Conservation (phyloP, 1,284 basidiomycete genomes). For the Termitomyces sp. region DNA sequence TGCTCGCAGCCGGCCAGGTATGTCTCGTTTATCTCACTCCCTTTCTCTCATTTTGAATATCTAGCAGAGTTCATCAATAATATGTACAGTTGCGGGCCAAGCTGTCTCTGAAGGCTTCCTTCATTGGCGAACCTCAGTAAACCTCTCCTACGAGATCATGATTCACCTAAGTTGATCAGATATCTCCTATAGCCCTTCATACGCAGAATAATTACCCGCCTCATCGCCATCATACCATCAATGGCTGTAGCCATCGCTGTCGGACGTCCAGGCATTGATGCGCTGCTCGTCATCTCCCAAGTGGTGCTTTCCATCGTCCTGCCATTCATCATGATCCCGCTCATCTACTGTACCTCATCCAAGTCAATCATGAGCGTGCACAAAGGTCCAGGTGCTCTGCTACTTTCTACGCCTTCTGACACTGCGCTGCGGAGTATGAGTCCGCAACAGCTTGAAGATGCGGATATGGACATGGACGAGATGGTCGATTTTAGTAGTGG, state of each 20-base stretch:
- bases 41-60: neutral
- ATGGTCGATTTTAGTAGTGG: conserved; percentile 61
- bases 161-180: conserved; percentile 3
- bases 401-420: neutral
- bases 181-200: conserved; percentile 55
- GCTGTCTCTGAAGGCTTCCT: conserved; percentile 94
- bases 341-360: conserved; percentile 72
- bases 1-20: conserved; percentile 77
- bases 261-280: conserved; percentile 74
- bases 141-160: conserved; percentile 20
- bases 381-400: conserved; percentile 14
- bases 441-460: conserved; percentile 12
- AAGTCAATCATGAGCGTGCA: conserved; percentile 60
- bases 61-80: conserved; percentile 78
- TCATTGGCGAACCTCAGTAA: conserved; percentile 81
- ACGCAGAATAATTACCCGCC: conserved; percentile 79
- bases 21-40: neutral
- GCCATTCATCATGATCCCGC: conserved; percentile 82
- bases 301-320: conserved; percentile 85
- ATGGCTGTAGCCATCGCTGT: conserved; percentile 74
- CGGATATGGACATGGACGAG: conserved; percentile 22
- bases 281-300: conserved; percentile 84
- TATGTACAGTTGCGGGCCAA: conserved; percentile 91
- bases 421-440: neutral
- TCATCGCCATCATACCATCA: conserved; percentile 85